Percentiles rank a stretch among this genome's conserved stretches.
Evolutionary conservation across 805 yeast genomes (phyloP).

Genomic region (Jamesozyma piceae): DNA sequence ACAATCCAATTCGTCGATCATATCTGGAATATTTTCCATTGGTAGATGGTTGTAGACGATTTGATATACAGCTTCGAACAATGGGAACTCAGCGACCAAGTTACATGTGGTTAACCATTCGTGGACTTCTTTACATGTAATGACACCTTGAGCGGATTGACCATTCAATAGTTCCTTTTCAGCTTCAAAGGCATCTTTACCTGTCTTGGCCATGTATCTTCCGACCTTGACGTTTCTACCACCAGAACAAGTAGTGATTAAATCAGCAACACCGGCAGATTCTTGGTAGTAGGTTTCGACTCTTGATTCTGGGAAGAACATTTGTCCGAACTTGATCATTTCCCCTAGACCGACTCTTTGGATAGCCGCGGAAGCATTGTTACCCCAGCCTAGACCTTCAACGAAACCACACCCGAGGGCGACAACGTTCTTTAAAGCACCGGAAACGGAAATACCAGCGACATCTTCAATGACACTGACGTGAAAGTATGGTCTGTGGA

Average conservation of each 20-base stretch:
- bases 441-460: slow-evolving; percentile 92
- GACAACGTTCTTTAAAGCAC: slow-evolving; percentile 93
- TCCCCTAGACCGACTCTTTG: slow-evolving; percentile 93
- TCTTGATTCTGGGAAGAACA: slow-evolving; percentile 66
- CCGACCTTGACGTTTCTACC: slow-evolving; percentile 95
- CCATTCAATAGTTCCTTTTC: slow-evolving; percentile 86
- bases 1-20: slow-evolving; percentile 42
- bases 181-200: slow-evolving; percentile 67
- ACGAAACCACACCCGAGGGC: slow-evolving; percentile 97
- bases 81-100: slow-evolving; percentile 62
- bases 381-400: slow-evolving; percentile 98
- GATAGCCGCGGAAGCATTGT: slow-evolving; percentile 94
- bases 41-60: slow-evolving; percentile 68
- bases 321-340: slow-evolving; percentile 75
- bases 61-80: slow-evolving; percentile 57
- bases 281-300: slow-evolving; percentile 84
- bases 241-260: slow-evolving; percentile 94
- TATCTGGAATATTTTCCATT: slow-evolving; percentile 65
- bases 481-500: slow-evolving; percentile 98
- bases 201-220: slow-evolving; percentile 70
- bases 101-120: slow-evolving; percentile 51
- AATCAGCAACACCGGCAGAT: slow-evolving; percentile 95
- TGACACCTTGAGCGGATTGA: slow-evolving; percentile 92
- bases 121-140: slow-evolving; percentile 85
- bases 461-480: slow-evolving; percentile 87